phyloP scores from a whole-genome alignment of 2,329 filamentous ascomycete species.

The Scorias spongiosa region DNA sequence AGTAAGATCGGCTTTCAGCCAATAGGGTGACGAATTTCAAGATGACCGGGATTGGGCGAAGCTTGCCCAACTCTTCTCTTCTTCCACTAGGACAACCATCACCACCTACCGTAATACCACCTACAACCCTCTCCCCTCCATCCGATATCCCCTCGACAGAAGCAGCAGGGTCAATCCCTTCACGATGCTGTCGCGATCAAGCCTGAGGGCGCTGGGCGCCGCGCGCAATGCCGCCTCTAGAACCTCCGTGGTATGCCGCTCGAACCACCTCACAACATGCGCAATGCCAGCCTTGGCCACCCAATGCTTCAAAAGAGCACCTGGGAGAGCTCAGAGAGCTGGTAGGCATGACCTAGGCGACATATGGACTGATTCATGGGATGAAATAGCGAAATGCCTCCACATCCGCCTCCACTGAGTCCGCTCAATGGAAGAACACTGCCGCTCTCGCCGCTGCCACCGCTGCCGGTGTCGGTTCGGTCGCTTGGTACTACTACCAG shows the following conservation, averaged over 20 bases:
- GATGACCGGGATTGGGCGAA: background rate
- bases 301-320: too few relatives aligned
- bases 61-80: background rate
- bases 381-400: conserved; percentile 43
- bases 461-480: conserved; percentile 69
- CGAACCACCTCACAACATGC: background rate
- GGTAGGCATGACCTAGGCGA: too few relatives aligned
- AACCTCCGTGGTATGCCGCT: background rate
- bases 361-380: too few relatives aligned
- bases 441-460: conserved; percentile 77
- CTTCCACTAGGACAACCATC: background rate
- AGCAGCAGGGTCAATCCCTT: background rate
- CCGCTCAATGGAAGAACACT: conserved; percentile 67
- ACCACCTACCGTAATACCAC: background rate
- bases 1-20: too few relatives aligned
- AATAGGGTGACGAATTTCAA: too few relatives aligned
- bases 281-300: background rate
- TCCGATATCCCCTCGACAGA: background rate
- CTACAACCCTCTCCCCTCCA: background rate
- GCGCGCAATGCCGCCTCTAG: background rate
- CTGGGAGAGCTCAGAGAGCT: too few relatives aligned
- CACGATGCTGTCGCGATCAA: background rate
- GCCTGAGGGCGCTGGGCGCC: background rate
- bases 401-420: conserved; percentile 52
- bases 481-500: conserved; percentile 95